A percentile compares a stretch with the other conserved stretches of the same genome.
phyloP scores from a whole-genome alignment of 2,329 filamentous ascomycete genomes.

The Ophiostoma sp. region DNA sequence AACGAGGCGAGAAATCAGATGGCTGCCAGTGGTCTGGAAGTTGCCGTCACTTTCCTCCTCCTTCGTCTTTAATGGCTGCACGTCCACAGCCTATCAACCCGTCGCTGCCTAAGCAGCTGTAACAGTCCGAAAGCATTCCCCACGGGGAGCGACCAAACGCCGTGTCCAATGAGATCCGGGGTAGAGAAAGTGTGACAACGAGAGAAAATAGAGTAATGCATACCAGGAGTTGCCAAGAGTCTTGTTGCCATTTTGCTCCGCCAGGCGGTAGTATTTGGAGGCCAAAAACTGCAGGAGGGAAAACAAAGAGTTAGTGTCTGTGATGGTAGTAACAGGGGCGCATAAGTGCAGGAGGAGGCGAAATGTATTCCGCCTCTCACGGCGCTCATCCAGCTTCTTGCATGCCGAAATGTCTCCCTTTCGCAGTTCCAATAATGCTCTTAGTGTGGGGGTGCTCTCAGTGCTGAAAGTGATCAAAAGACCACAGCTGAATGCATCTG shows the following conservation, averaged over 20 bases:
- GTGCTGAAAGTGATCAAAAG: not conserved
- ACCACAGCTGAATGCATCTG: not conserved
- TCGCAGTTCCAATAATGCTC: not conserved
- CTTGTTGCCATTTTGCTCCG: conserved; percentile 86
- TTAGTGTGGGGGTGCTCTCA: not conserved
- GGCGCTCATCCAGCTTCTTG: not conserved
- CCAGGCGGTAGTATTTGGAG: conserved; percentile 88
- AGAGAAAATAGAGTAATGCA: conserved; percentile 38
- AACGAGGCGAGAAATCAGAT: not conserved
- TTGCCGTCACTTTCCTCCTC: not conserved
- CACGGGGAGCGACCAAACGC: not conserved
- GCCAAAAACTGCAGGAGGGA: conserved; percentile 61
- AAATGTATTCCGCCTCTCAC: not conserved
- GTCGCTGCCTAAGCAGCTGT: conserved; percentile 35
- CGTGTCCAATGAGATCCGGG: not conserved
- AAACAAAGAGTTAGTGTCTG: conserved; percentile 46
- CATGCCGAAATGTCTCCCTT: not conserved
- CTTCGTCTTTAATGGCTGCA: not conserved
- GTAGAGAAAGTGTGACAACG: conserved; percentile 18
- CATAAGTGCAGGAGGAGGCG: not conserved
- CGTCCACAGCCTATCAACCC: conserved; percentile 40
- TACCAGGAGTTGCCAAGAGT: conserved; percentile 94
- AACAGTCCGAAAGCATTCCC: conserved; percentile 30
- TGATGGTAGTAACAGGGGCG: not conserved
- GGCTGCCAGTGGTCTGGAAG: not conserved